Evolutionary conservation across 2,329 filamentous ascomycete species (phyloP).

Genomic region (Trichoderma pleuroti): DNA sequence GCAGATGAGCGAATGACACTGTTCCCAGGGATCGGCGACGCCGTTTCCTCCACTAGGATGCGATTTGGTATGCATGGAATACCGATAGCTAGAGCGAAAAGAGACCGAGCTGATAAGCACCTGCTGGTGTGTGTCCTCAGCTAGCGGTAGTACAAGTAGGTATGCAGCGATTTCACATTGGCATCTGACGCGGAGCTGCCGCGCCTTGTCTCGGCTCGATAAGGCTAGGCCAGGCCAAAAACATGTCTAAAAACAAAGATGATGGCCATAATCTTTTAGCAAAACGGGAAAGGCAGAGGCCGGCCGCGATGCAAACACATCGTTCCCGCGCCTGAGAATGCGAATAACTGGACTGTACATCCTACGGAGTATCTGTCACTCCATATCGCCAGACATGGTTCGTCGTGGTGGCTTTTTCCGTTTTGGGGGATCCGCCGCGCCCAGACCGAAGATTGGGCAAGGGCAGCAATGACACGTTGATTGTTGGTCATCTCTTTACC

Average conservation of each 20-base stretch:
- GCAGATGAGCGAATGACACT: constrained; percentile 11
- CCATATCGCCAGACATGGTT: neutral
- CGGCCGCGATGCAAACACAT: neutral
- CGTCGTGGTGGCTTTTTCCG: neutral
- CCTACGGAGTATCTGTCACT: neutral
- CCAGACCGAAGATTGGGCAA: neutral
- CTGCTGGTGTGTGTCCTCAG: neutral
- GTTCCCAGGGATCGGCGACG: constrained; percentile 14
- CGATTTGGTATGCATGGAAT: neutral
- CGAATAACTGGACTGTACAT: neutral
- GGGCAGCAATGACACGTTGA: constrained; percentile 4
- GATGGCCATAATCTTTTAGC: neutral
- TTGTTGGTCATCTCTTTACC: constrained; percentile 1
- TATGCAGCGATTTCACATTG: neutral
- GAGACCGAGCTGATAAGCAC: constrained; percentile 7
- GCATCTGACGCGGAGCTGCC: neutral
- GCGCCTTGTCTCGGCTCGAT: neutral
- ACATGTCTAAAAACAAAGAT: neutral
- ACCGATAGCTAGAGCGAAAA: neutral
- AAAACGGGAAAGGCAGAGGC: neutral
- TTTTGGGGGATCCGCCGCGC: neutral
- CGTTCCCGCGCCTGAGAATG: neutral
- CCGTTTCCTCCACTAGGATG: neutral
- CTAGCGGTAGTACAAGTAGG: neutral
- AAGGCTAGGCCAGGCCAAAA: neutral